Evolutionary conservation across 2,329 filamentous ascomycete genomes (phyloP).

Genomic region (Stemphylium beticola): DNA sequence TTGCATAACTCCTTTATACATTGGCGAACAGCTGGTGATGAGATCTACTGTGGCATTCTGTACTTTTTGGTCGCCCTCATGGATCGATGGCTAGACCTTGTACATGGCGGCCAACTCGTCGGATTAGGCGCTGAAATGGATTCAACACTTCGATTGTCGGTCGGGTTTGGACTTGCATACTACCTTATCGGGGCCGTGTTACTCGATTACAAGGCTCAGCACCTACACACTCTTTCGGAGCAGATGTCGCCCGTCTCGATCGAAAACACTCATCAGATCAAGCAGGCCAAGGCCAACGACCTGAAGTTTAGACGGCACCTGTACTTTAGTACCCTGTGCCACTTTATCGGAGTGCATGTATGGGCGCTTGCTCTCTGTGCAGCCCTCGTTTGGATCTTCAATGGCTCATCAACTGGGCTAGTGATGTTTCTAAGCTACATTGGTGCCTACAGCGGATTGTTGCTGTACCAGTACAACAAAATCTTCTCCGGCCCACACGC

Average conservation of each 20-base stretch:
- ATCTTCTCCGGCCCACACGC: conserved; percentile 60
- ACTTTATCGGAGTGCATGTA: conserved; percentile 59
- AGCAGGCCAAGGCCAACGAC: conserved; percentile 54
- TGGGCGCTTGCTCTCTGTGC: conserved; percentile 60
- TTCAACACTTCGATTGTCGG: conserved; percentile 52
- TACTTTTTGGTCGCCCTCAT: conserved; percentile 63
- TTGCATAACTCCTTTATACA: conserved; percentile 64
- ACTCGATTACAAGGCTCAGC: conserved; percentile 62
- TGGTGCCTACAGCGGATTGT: conserved; percentile 58
- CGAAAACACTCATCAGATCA: conserved; percentile 51
- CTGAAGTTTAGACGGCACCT: conserved; percentile 55
- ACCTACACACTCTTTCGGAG: conserved; percentile 56
- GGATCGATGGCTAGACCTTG: conserved; percentile 61
- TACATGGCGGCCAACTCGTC: conserved; percentile 53
- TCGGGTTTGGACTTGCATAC: conserved; percentile 64
- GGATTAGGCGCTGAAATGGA: conserved; percentile 40
- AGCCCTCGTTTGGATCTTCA: conserved; percentile 61
- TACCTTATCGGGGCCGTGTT: conserved; percentile 64
- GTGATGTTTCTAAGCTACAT: conserved; percentile 60
- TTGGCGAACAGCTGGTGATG: conserved; percentile 63
- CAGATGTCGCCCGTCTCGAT: conserved; percentile 52
- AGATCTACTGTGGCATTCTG: conserved; percentile 60
- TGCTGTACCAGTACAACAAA: conserved; percentile 58
- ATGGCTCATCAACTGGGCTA: conserved; percentile 50
- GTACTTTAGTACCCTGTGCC: conserved; percentile 59